Percentiles rank a stretch among this genome's conserved stretches.
Conservation (phyloP, 176 grass and related monocot genomes). For the Ensete glaucum region DNA sequence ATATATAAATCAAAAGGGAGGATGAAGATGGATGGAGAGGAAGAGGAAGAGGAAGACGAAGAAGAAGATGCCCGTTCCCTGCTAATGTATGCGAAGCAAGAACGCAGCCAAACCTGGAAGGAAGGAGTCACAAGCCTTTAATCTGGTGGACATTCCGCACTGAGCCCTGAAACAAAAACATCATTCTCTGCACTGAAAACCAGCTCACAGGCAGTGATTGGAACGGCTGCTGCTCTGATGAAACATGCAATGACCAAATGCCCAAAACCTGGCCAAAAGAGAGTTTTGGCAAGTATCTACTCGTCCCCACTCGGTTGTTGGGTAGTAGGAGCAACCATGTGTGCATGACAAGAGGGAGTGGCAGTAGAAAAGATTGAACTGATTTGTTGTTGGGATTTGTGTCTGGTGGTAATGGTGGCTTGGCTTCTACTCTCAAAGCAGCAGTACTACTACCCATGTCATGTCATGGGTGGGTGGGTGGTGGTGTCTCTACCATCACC, state of each 20-base stretch:
- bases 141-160: too few relatives aligned
- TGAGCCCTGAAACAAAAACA: too few relatives aligned
- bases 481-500: too few relatives aligned
- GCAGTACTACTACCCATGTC: too few relatives aligned
- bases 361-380: slow-evolving; percentile 27
- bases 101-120: too few relatives aligned
- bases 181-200: background rate
- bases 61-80: background rate
- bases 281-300: background rate
- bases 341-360: slow-evolving; percentile 14
- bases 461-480: too few relatives aligned
- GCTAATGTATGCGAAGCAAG: too few relatives aligned
- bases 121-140: too few relatives aligned
- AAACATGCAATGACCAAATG: background rate
- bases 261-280: background rate
- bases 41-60: background rate
- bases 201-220: background rate
- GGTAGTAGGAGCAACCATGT: slow-evolving; percentile 27
- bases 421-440: too few relatives aligned
- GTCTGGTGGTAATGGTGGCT: background rate
- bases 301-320: slow-evolving; percentile 37
- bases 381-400: slow-evolving; percentile 24
- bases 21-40: background rate
- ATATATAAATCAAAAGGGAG: too few relatives aligned
- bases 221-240: background rate